Base-by-base conservation (phyloP, 2,329 filamentous ascomycete species). In the Tolypocladium cylindrosporum region DNA sequence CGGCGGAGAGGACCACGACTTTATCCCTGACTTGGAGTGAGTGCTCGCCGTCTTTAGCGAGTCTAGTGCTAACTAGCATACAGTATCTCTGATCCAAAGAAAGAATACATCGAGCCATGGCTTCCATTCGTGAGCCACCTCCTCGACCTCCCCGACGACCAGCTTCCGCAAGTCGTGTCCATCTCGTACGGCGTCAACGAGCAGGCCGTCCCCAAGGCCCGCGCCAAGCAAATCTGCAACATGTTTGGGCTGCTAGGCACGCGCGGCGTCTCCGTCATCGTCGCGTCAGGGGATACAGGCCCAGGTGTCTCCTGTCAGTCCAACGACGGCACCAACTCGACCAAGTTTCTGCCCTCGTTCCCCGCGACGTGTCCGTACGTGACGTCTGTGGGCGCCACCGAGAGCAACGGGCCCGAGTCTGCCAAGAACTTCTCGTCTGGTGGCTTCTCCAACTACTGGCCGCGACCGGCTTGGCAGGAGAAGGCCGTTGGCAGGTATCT, bases 181-280 rank as follows among this genome's bases (percentile, higher is more conserved):
- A 87, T 85, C n/a, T 89, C 86, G 0, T 90, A 90, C 66, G 86
- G 85, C 34, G 85, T 88, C 63, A 78, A 85, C 53, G 87, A 90
- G 66, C 84, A 86, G 67, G 79, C 77, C 4, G 74, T 89, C 0
- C 84, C 85, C 0, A 71, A 72, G 27, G 72, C 76, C 4, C 89
- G 89, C 66, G 80, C 83, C 9, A 75, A 64, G 14, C 70, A 72
- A 13, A 68, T 75, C 14, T 79, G 80, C 64, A 76, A 81, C 58
- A 79, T 83, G 24, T 89, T 88, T 70, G 78, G 78, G 39, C 82
- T 87, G 60, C 79, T 90, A 6, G 85, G 84, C 27, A 78, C 82
- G 1, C 81, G 87, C 13, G 87, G 87, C 39, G 81, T 89, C 24
- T 83, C 84, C 0, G 75, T 90, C n/a, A 74, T 91, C 57, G 83